phyloP scores from a whole-genome alignment of 495 filamentous ascomycete genomes.

The Aspergillus carlsbadensis region DNA sequence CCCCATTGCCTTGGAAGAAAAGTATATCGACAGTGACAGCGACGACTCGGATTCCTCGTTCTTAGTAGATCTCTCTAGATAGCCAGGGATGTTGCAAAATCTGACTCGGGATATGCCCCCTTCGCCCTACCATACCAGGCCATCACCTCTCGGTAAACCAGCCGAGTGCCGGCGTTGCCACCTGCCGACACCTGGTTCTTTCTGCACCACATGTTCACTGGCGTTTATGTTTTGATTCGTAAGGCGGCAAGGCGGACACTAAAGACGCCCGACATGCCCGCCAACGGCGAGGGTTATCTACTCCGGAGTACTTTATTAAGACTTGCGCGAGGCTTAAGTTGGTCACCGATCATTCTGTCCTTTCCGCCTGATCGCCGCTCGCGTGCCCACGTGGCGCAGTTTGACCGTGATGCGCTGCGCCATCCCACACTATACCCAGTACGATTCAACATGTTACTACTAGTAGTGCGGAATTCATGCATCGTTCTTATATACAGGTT shows the following conservation, averaged over 20 bases:
- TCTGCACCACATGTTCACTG: no score
- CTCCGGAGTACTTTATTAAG: no score
- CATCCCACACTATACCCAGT: background rate
- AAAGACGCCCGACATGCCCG: background rate
- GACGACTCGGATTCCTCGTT: background rate
- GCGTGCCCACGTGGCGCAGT: slow-evolving; percentile 22
- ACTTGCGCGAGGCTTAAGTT: no score
- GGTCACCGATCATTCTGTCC: background rate
- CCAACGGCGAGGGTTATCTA: background rate
- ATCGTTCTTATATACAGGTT: slow-evolving; percentile 11
- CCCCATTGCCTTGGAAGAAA: no score
- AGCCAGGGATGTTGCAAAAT: no score
- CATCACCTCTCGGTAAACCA: no score
- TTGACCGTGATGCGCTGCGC: slow-evolving; percentile 19
- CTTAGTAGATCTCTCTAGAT: no score
- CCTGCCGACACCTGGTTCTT: background rate
- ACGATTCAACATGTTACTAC: no score
- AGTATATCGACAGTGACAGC: no score
- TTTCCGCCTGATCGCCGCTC: background rate
- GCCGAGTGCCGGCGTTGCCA: slow-evolving; percentile 4
- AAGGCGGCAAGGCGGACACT: slow-evolving; percentile 3
- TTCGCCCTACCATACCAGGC: background rate
- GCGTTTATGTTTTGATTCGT: no score
- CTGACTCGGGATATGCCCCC: no score
- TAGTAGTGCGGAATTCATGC: no score